Percentiles rank a stretch among this genome's conserved stretches.
Conservation (phyloP, 345 rosid genomes). For the Balakata baccata region DNA sequence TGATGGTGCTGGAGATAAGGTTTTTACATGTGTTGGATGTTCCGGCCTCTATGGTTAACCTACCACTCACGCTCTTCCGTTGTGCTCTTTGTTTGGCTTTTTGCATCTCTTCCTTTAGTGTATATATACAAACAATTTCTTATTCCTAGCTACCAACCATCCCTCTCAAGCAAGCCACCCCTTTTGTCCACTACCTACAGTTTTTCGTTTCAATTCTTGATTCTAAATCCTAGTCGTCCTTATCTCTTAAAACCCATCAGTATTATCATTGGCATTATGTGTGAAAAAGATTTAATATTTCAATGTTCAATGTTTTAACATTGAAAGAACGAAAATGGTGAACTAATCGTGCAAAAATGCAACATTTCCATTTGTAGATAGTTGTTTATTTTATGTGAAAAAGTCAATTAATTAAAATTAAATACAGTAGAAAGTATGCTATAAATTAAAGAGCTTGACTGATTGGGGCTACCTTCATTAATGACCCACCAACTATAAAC, state of each 20-base stretch:
- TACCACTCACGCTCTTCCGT: conserved; percentile 27
- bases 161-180: conserved; percentile 28
- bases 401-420: no score
- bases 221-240: conserved; percentile 26
- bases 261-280: conserved; percentile 14
- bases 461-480: no score
- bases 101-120: neutral
- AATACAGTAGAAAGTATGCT: neutral
- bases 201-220: neutral
- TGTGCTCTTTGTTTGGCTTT: conserved; percentile 41
- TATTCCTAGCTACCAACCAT: conserved; percentile 12
- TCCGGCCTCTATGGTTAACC: conserved; percentile 28
- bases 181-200: conserved; percentile 25
- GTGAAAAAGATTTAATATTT: neutral
- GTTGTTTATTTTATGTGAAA: neutral
- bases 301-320: neutral
- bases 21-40: conserved; percentile 38
- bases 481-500: no score
- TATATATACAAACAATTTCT: no score
- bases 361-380: neutral
- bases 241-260: conserved; percentile 16
- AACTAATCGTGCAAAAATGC: neutral
- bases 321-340: neutral
- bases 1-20: no score
- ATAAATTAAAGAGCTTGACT: neutral